Base-by-base conservation (phyloP, 305 asterid genomes). In the Andrographis paniculata region DNA sequence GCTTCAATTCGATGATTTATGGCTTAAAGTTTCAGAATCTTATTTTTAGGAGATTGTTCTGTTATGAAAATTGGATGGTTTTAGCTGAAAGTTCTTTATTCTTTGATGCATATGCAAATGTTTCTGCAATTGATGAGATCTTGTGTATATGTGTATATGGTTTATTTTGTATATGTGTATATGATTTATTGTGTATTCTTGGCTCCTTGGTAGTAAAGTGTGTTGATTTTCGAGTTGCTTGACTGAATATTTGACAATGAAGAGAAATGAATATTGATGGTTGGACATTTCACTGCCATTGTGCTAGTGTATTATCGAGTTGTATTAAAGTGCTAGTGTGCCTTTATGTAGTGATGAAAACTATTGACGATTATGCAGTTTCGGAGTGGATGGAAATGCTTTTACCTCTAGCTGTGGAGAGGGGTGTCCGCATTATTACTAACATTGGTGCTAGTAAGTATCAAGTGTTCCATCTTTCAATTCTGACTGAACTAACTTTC, bases 391-490 rank as follows among this genome's bases (percentile, higher is more conserved):
- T 89, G 94, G 71, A 70, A 50, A 50, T 82, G 64, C 95, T 89
- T 67, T 74, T 89, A 71, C 96, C 98, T 52, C 73, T 80, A 74
- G 94, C 92, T 41, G 70, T 76, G 53, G 80, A 73, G 67, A 80
- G 70, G 67, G 96, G 92, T 17, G 81, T 85, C 56, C 59, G 92
- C 72, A 82, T 89, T 56, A 71, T 89, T 61, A 82, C 98, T 52
- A 89, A 86, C 66, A 82, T 89, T 95, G 96, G 98, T 59, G 98
- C 94, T 44, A 80, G 96, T 89, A 73, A 72, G 94, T 55, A 60
- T 53, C 42, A 19, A 54, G 14, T 17, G 33, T 41, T 43, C 41
- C 44, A 20, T 55, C 30, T 33, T 12, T 38, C 27, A 20, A 17
- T 53, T n/a, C 31, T 42, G 19, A 30, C 28, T 35, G 20, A 50